Evolutionary conservation across 106 monocot species (phyloP), one percentile per base, ranked within the genome.

Genomic region (Acorus calamus): DNA sequence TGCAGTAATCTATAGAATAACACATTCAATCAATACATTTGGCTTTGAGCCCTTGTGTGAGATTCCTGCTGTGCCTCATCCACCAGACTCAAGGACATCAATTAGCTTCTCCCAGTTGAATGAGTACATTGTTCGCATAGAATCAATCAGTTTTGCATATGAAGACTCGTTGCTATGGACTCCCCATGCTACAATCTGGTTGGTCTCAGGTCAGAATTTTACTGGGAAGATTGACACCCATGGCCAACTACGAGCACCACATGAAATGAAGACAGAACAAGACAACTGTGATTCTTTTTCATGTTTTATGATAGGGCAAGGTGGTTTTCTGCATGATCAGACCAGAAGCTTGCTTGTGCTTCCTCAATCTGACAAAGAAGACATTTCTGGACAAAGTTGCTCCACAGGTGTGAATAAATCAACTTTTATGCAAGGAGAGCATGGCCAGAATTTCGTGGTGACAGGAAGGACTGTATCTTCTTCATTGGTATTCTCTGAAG

Each of bases 401-500:
- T 2, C 42, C 65, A 41, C 56, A 9, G 11, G n/a, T n/a, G n/a
- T n/a, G n/a, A n/a, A n/a, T n/a, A n/a, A n/a, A n/a, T n/a, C n/a
- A n/a, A n/a, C n/a, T n/a, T n/a, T n/a, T n/a, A n/a, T n/a, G n/a
- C n/a, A n/a, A n/a, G n/a, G n/a, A n/a, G n/a, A n/a, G n/a, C n/a
- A n/a, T n/a, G n/a, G n/a, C n/a, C n/a, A n/a, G n/a, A n/a, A n/a
- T n/a, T n/a, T 42, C 56, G 11, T 3, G 55, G 14, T 12, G 43
- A 46, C 67, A 53, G 68, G 66, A 62, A 71, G 61, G 28, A 67
- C 50, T 54, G 79, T 98, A 42, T 82, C 91, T 41, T 92, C 83
- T 54, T 98, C 88, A 14, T 70, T 98, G 79, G 72, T 98, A 43
- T 79, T 98, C 64, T 83, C 83, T 8, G 83, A 86, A 52, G 75